Conservation (phyloP, 1,284 basidiomycete genomes). For the Heterobasidion occidentale region DNA sequence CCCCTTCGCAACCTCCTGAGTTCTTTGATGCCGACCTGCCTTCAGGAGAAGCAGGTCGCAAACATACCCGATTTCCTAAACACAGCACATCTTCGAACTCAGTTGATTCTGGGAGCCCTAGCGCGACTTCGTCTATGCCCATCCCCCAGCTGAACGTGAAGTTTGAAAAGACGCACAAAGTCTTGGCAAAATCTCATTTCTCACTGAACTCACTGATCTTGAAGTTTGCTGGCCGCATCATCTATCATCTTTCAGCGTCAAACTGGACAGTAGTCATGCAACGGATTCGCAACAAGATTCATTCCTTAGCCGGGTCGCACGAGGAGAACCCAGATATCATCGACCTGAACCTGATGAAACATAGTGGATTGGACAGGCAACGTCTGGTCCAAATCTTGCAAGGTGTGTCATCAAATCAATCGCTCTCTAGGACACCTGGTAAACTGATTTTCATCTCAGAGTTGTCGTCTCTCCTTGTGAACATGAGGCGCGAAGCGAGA, state of each 20-base stretch:
- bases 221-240: slow-evolving; percentile 68
- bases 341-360: slow-evolving; percentile 70
- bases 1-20: slow-evolving; percentile 12
- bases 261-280: slow-evolving; percentile 83
- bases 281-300: slow-evolving; percentile 69
- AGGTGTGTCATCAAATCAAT: slow-evolving; percentile 29
- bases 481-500: slow-evolving; percentile 75
- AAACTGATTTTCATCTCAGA: slow-evolving; percentile 35
- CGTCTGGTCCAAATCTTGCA: slow-evolving; percentile 62
- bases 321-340: slow-evolving; percentile 57
- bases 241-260: slow-evolving; percentile 84
- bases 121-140: slow-evolving; percentile 30
- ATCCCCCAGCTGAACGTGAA: slow-evolving; percentile 35
- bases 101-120: slow-evolving; percentile 30
- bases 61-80: slow-evolving; percentile 14
- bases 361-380: slow-evolving; percentile 59
- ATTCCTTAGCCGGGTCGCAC: slow-evolving; percentile 44
- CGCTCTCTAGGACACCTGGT: too few species aligned
- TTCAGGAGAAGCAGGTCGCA: slow-evolving; percentile 8
- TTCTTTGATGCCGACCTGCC: slow-evolving; percentile 11
- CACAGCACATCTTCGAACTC: slow-evolving; percentile 36
- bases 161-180: slow-evolving; percentile 65
- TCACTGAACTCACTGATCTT: slow-evolving; percentile 56
- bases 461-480: slow-evolving; percentile 76
- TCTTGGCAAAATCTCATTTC: slow-evolving; percentile 46